Percentiles rank a stretch among this genome's conserved stretches.
Evolutionary conservation across 2,329 filamentous ascomycete genomes (phyloP).

Genomic region (Fusarium succisae): DNA sequence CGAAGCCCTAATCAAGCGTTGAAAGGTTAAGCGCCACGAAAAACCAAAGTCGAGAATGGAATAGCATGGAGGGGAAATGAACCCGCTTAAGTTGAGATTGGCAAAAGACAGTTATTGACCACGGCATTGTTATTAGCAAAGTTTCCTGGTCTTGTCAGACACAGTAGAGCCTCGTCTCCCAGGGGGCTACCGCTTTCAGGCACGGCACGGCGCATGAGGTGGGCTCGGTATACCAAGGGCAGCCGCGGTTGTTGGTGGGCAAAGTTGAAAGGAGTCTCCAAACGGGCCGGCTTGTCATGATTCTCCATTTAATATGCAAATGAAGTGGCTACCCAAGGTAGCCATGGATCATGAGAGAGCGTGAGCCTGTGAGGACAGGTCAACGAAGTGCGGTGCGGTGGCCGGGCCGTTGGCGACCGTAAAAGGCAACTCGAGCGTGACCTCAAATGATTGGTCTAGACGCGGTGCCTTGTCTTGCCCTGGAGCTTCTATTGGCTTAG

Average conservation of each 20-base stretch:
- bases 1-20: conserved; percentile 8
- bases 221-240: conserved; percentile 38
- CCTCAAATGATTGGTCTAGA: conserved; percentile 17
- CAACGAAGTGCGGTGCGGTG: background rate
- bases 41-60: conserved; percentile 6
- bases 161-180: conserved; percentile 3
- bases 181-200: background rate
- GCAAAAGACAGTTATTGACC: conserved; percentile 14
- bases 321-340: background rate
- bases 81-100: conserved; percentile 17
- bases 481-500: conserved; percentile 25
- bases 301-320: conserved; percentile 29
- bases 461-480: background rate
- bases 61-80: conserved; percentile 16
- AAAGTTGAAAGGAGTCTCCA: conserved; percentile 10
- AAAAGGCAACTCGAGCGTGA: conserved; percentile 27
- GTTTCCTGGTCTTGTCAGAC: background rate
- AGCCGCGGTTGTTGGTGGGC: conserved; percentile 32
- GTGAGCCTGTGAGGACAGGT: background rate
- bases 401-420: conserved; percentile 12
- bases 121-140: conserved; percentile 22
- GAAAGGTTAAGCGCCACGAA: conserved; percentile 7
- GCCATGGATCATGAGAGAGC: conserved; percentile 5
- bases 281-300: conserved; percentile 29
- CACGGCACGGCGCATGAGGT: conserved; percentile 3